These are phyloP conservation scores for Reutealis trisperma DNA, from an alignment of 345 rosid species.

Conservation along the genomic window DNA sequence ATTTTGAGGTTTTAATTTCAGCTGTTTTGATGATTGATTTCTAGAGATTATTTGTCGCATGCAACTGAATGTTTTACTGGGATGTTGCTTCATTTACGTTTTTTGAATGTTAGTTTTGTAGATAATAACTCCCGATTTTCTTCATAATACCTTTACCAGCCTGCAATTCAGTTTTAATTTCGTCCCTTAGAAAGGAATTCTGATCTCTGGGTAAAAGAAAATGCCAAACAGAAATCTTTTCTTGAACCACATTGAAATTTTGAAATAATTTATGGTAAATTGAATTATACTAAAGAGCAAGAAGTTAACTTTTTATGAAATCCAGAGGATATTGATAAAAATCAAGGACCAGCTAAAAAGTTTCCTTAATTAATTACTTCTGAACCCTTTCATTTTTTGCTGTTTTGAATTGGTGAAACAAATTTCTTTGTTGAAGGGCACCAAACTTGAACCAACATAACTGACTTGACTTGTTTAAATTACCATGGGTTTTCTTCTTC, in stretches of 20 bases:
- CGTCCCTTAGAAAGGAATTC: background rate
- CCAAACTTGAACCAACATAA: background rate
- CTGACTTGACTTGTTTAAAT: background rate
- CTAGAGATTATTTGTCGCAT: background rate
- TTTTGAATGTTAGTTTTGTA: background rate
- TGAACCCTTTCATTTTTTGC: background rate
- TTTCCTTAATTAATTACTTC: background rate
- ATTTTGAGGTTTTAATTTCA: background rate
- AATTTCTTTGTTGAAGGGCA: background rate
- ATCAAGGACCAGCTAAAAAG: background rate
- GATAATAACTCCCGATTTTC: background rate
- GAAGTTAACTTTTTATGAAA: no score
- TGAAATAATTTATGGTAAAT: no score
- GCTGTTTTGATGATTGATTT: background rate
- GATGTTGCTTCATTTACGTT: background rate
- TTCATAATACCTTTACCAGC: background rate
- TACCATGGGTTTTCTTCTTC: background rate
- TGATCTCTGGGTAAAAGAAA: background rate
- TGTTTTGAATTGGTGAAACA: background rate
- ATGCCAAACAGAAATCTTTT: no score
- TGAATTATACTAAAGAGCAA: background rate
- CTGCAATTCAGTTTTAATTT: background rate
- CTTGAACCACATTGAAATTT: background rate
- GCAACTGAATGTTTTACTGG: background rate
- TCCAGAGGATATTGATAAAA: background rate